Conservation (phyloP, 176 grass and related monocot genomes). For the Oryza glaberrima region DNA sequence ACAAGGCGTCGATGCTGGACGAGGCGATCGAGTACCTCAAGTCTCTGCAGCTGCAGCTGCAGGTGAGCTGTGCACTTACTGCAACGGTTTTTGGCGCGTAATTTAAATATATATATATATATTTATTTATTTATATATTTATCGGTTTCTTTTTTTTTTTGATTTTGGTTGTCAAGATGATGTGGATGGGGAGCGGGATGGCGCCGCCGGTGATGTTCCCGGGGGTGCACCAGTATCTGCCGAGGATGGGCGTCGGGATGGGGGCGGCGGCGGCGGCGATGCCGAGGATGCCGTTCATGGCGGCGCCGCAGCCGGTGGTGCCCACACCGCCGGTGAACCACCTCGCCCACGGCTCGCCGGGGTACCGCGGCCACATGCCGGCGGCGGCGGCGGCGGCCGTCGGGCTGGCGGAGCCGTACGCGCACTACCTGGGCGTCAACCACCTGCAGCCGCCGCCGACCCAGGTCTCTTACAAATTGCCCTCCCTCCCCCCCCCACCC, state of each 20-base stretch:
- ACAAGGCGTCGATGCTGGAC: constrained; percentile 97
- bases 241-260: constrained; percentile 65
- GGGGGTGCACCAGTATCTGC: constrained; percentile 76
- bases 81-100: no score
- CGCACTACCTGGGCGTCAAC: constrained; percentile 68
- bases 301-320: constrained; percentile 46
- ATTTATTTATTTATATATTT: no score
- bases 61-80: constrained; percentile 41
- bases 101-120: no score
- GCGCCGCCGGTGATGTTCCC: constrained; percentile 84
- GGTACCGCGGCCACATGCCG: constrained; percentile 57
- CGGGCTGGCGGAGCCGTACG: constrained; percentile 56
- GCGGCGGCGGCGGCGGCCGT: constrained; percentile 35
- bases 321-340: constrained; percentile 42
- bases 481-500: neutral
- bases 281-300: constrained; percentile 72
- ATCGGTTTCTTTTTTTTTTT: no score
- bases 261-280: constrained; percentile 46
- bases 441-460: constrained; percentile 53
- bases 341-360: constrained; percentile 37
- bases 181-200: constrained; percentile 97
- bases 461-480: constrained; percentile 39
- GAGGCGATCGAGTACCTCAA: constrained; percentile 98
- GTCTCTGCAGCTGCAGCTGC: constrained; percentile 88
- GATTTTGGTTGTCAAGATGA: constrained; percentile 58